phyloP scores from a whole-genome alignment of 176 grass and related monocot genomes.

The Musa troglodytarum region DNA sequence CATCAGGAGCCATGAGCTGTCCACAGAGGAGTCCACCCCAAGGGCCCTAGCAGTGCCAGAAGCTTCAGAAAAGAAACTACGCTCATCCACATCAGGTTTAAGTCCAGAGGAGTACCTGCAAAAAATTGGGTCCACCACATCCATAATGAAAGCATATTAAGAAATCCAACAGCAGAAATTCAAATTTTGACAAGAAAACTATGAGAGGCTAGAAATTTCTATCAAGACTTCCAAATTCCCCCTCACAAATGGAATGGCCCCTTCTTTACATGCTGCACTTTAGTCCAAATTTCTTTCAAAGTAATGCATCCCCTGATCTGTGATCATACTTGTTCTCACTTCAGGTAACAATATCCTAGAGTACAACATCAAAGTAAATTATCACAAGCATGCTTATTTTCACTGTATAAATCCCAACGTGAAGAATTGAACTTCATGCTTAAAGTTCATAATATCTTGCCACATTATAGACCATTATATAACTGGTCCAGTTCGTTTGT shows the following conservation, averaged over 20 bases:
- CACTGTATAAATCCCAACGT: too few species aligned
- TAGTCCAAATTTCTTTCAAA: background rate
- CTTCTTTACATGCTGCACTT: background rate
- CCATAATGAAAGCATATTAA: background rate
- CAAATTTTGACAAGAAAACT: background rate
- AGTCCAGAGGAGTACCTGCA: constrained; percentile 54
- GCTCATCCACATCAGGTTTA: constrained; percentile 50
- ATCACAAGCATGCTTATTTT: too few species aligned
- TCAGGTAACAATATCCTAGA: background rate
- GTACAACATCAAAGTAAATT: too few species aligned
- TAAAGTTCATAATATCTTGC: background rate
- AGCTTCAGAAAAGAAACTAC: constrained; percentile 70
- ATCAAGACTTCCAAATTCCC: background rate
- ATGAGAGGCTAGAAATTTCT: background rate
- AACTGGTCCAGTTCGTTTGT: background rate
- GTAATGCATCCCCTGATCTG: background rate
- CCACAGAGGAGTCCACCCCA: constrained; percentile 39
- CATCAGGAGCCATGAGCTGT: constrained; percentile 52
- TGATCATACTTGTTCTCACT: background rate
- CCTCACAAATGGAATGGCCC: background rate
- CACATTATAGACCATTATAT: background rate
- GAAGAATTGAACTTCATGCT: background rate
- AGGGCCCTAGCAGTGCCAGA: constrained; percentile 52
- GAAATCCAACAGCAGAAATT: background rate
- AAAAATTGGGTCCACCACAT: background rate